Evolutionary conservation across 2,329 filamentous ascomycete species (phyloP), one percentile per base, ranked within the genome.

Genomic region (Trichoderma sp.): DNA sequence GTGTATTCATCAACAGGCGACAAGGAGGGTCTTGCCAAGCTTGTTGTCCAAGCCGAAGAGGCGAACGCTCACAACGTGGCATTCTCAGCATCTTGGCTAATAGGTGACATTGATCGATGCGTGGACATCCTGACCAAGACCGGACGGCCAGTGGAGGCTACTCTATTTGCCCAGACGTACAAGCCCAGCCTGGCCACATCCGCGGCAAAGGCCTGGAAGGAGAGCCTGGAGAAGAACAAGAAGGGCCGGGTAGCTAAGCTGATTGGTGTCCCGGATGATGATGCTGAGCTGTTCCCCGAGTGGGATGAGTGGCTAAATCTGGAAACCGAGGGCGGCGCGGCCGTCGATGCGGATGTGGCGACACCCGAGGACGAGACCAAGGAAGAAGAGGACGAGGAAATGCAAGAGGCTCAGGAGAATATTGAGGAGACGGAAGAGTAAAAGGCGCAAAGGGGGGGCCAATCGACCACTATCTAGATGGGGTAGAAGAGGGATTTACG

Each of bases 141-240:
- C 0, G 90, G 90, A 72, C 87, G 95, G 54, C 81, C 89, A 39
- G 90, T 94, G 0, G 95, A 99, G 80, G 92, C 95, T 0, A 93
- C 93, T 0, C 84, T 99, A 32, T 97, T 98, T 78, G 89, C 93
- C 5, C 94, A 98, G 80, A 99, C 94, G 3, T 99, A 98, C 81
- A 95, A 94, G 82, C 95, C 95, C 0, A 94, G 90, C 70, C 79
- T 89, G 32, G 87, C 92, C 15, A 81, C 85, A 1, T 85, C 83
- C 1, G 84, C 93, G 1, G 93, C 92, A 5, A 84, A 84, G 69
- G 81, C 87, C 70, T 99, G 94, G 95, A 97, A 97, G 81, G 86
- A 89, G 69, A 87, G 83, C 35, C 80, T 99, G 58, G 94, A 97
- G 78, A 92, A 92, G 80, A 86, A 84, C 64, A 94, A 94, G 78